Conservation (phyloP, 306 rosid genomes). For the Spatholobus suberectus region DNA sequence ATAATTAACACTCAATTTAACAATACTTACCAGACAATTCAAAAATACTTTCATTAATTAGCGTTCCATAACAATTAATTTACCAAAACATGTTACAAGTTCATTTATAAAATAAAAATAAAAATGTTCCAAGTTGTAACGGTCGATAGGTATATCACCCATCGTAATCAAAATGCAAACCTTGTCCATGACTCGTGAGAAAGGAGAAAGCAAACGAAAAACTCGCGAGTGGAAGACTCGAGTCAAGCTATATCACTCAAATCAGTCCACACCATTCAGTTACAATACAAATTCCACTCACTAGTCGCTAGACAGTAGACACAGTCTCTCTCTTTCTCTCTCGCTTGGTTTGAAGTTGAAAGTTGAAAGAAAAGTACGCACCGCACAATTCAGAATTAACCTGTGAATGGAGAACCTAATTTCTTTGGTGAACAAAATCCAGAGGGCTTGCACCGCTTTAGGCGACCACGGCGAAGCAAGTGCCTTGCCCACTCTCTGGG, state of each 20-base stretch:
- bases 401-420: conserved; percentile 78
- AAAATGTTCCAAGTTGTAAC: neutral
- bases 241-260: neutral
- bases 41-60: neutral
- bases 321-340: neutral
- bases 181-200: neutral
- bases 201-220: conserved; percentile 12
- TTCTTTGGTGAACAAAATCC: conserved; percentile 88
- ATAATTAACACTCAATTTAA: neutral
- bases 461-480: conserved; percentile 93
- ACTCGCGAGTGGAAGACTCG: conserved; percentile 34
- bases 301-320: no score
- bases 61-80: neutral
- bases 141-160: no score
- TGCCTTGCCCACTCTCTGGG: conserved; percentile 95
- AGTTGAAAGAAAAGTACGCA: neutral
- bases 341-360: conserved; percentile 3
- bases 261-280: no score
- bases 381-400: neutral
- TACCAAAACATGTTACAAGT: no score
- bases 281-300: no score
- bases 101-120: no score
- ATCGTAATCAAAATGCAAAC: neutral
- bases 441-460: conserved; percentile 94
- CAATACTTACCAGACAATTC: no score